Evolutionary conservation across 768 basidiomycete genomes (phyloP).

Genomic region (Epithele typhae): DNA sequence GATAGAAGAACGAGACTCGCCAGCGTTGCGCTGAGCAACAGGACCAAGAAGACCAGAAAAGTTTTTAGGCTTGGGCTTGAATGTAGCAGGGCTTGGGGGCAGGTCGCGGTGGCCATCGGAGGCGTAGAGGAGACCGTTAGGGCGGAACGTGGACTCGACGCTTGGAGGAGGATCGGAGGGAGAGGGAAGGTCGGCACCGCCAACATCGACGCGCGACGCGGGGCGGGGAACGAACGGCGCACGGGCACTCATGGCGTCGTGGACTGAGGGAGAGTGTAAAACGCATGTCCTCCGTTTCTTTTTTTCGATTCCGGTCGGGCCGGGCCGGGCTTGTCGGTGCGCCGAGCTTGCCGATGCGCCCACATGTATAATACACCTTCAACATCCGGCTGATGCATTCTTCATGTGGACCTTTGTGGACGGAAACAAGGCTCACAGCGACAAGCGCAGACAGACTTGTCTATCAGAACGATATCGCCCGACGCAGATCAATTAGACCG

Average conservation of each 20-base stretch:
- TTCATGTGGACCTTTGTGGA: too few species aligned
- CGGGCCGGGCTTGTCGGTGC: too few species aligned
- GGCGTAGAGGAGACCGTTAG: constrained; percentile 15
- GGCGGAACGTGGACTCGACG: constrained; percentile 10
- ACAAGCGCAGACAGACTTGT: too few species aligned
- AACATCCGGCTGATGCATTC: too few species aligned
- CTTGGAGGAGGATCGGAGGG: background rate
- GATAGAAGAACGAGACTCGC: constrained; percentile 10
- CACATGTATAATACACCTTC: too few species aligned
- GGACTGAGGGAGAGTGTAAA: too few species aligned
- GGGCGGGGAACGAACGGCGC: constrained; percentile 22
- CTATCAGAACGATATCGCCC: too few species aligned
- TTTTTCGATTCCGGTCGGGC: too few species aligned
- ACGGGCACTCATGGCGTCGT: constrained; percentile 27
- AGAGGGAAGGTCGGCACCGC: background rate
- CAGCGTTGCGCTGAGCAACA: constrained; percentile 3
- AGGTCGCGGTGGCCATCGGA: background rate
- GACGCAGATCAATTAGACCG: too few species aligned
- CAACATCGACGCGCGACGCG: constrained; percentile 2
- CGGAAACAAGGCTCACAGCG: too few species aligned
- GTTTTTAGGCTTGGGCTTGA: constrained; percentile 23
- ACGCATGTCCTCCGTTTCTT: too few species aligned
- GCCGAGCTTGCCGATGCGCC: too few species aligned
- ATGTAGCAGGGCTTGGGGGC: background rate
- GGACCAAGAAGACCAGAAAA: constrained; percentile 12